Conservation (phyloP, 2,329 filamentous ascomycete genomes). For the Phaeosphaeria sp. region DNA sequence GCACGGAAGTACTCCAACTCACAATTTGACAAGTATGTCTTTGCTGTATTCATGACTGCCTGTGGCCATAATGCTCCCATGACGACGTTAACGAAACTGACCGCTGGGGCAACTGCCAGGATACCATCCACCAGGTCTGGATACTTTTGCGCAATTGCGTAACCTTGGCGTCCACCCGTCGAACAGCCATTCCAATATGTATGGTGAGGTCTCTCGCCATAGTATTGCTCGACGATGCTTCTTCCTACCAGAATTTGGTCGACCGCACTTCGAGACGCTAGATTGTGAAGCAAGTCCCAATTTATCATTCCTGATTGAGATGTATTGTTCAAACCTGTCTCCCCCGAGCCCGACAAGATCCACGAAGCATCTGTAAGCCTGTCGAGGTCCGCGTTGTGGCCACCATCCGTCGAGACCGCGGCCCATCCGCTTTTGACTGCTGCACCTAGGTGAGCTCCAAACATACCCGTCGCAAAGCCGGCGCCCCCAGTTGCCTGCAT, state of each 20-base stretch:
- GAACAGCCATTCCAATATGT: slow-evolving; percentile 47
- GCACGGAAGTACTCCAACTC: slow-evolving; percentile 33
- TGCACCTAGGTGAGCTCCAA: slow-evolving; percentile 27
- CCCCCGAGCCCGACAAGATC: slow-evolving; percentile 12
- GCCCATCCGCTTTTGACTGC: slow-evolving; percentile 41
- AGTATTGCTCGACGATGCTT: slow-evolving; percentile 40
- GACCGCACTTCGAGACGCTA: slow-evolving; percentile 45
- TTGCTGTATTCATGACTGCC: slow-evolving; percentile 35
- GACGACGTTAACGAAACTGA: slow-evolving; percentile 28
- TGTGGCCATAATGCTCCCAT: slow-evolving; percentile 34
- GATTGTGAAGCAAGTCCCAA: slow-evolving; percentile 45
- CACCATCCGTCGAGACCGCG: slow-evolving; percentile 42
- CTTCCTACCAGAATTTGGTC: slow-evolving; percentile 48
- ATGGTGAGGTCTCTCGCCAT: slow-evolving; percentile 37
- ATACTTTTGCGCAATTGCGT: slow-evolving; percentile 42
- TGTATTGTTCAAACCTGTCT: not conserved
- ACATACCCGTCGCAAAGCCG: slow-evolving; percentile 37
- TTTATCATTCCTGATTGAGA: slow-evolving; percentile 19
- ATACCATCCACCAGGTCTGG: slow-evolving; percentile 44
- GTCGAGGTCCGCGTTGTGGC: slow-evolving; percentile 21
- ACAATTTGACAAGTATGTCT: slow-evolving; percentile 30
- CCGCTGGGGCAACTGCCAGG: slow-evolving; percentile 40
- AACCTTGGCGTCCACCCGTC: slow-evolving; percentile 44
- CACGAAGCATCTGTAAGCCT: slow-evolving; percentile 22
- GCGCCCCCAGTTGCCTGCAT: slow-evolving; percentile 42